A percentile compares a stretch with the other conserved stretches of the same genome.
phyloP scores from a whole-genome alignment of 495 filamentous ascomycete species.

The Durotheca rogersii region DNA sequence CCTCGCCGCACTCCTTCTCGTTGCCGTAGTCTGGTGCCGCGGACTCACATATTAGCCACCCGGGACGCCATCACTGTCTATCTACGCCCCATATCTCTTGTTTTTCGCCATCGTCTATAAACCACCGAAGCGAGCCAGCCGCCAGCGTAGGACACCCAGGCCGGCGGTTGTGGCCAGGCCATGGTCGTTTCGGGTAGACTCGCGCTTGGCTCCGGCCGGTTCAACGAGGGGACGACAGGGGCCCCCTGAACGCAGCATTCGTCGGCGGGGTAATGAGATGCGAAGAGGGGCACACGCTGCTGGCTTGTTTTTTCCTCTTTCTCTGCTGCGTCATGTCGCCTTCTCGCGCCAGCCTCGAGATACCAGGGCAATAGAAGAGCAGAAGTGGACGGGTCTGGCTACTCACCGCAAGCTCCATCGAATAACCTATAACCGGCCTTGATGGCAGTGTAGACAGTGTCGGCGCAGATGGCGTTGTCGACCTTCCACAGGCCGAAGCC shows the following conservation, averaged over 20 bases:
- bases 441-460: conserved; percentile 85
- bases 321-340: conserved; percentile 11
- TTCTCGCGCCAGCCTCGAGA: conserved; percentile 5
- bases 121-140: not conserved
- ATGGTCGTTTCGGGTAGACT: conserved; percentile 19
- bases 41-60: conserved; percentile 21
- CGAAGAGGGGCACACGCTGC: conserved; percentile 34
- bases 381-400: not conserved
- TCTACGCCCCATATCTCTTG: conserved; percentile 1
- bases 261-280: conserved; percentile 32
- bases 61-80: too few species aligned
- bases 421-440: conserved; percentile 85
- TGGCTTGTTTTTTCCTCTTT: conserved; percentile 21
- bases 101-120: conserved; percentile 8
- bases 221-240: conserved; percentile 2
- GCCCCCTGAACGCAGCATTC: conserved; percentile 21
- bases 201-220: conserved; percentile 12
- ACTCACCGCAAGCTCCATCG: conserved; percentile 81
- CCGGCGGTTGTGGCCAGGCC: too few species aligned
- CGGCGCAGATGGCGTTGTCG: conserved; percentile 71
- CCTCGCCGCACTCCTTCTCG: conserved; percentile 79
- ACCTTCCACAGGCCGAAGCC: conserved; percentile 87
- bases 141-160: too few species aligned
- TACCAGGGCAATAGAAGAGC: not conserved
- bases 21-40: conserved; percentile 75